Evolutionary conservation across 129 eudicot genomes (phyloP), one percentile per base, ranked within the genome.

Genomic region (Centrapalus pauciflorus): DNA sequence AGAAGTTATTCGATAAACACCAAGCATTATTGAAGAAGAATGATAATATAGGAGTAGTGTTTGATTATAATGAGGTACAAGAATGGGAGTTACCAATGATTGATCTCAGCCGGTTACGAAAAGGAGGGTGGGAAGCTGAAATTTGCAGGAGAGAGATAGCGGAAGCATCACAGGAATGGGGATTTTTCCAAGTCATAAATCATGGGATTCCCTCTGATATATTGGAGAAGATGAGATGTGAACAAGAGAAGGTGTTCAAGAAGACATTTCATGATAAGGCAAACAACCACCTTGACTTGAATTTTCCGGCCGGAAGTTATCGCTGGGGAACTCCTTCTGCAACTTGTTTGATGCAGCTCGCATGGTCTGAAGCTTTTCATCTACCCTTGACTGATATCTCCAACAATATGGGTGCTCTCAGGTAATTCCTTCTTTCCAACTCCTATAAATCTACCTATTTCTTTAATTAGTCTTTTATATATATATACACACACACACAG

Each of bases 341-440:
- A 2, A 84, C 85, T 54, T 66, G 87, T 33, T 81, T 84, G 21
- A 60, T 14, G 28, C 90, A 90, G 76, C 67, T 87, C 16, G 81
- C 95, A 6, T 90, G 97, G 97, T 87, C 95, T 0, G 97, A 90
- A 69, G 93, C 97, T 13, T 90, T 84, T 69, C 97, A 90, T 48
- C 85, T 90, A 7, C 90, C 87, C 19, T 61, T 88, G 60, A 81
- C 72, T 29, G 85, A 77, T 77, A 56, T 77, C 26, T 60, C 85
- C 13, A 71, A 37, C 70, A n/a, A n/a, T n/a, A 54, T 66, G 43
- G 81, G 65, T 70, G 63, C 66, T 61, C 59, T 85, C 76, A 74
- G 96, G 96, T 91, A 78, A 55, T 73, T 24, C 57, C 56, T 30
- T 19, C 2, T 21, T 55, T 23, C 54, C 23, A 7, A n/a, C n/a